Evolutionary conservation across 2,329 filamentous ascomycete genomes (phyloP).

Genomic region (Talaromyces albobiverticillius): DNA sequence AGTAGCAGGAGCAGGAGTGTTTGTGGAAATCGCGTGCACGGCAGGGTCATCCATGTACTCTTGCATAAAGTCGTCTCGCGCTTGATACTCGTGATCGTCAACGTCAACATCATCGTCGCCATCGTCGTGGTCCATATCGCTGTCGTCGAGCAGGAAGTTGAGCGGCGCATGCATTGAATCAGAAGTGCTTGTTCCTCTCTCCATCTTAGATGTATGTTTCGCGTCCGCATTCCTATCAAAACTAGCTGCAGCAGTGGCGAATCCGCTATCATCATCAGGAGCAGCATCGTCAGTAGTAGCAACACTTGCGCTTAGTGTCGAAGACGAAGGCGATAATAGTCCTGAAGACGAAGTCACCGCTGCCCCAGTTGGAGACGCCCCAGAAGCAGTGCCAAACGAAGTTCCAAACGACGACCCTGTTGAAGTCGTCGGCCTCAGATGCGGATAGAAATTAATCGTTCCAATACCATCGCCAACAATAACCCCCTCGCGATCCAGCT

Average conservation of each 20-base stretch:
- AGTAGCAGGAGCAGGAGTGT: background rate
- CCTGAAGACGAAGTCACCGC: slow-evolving; percentile 3
- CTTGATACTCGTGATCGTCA: background rate
- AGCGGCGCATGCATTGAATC: background rate
- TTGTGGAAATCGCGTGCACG: background rate
- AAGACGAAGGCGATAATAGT: slow-evolving; percentile 2
- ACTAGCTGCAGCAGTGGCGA: too few species aligned
- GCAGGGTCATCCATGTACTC: slow-evolving; percentile 14
- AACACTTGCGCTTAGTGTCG: background rate
- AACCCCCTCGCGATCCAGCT: slow-evolving; percentile 77
- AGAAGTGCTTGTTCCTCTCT: background rate
- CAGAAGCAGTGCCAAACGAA: background rate
- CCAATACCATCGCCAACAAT: slow-evolving; percentile 59
- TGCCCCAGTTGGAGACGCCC: background rate
- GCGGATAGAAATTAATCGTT: slow-evolving; percentile 65
- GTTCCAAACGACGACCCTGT: background rate
- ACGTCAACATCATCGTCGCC: background rate
- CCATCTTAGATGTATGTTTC: background rate
- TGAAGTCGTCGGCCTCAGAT: slow-evolving; percentile 6
- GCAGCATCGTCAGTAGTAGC: background rate
- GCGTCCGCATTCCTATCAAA: too few species aligned
- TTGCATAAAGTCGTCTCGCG: slow-evolving; percentile 14
- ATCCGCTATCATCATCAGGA: too few species aligned
- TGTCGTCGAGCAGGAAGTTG: slow-evolving; percentile 1
- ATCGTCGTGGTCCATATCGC: background rate